A percentile compares a stretch with the other conserved stretches of the same genome.
Evolutionary conservation across 805 yeast species (phyloP).

Genomic region (Pichia nanzhaoensis): DNA sequence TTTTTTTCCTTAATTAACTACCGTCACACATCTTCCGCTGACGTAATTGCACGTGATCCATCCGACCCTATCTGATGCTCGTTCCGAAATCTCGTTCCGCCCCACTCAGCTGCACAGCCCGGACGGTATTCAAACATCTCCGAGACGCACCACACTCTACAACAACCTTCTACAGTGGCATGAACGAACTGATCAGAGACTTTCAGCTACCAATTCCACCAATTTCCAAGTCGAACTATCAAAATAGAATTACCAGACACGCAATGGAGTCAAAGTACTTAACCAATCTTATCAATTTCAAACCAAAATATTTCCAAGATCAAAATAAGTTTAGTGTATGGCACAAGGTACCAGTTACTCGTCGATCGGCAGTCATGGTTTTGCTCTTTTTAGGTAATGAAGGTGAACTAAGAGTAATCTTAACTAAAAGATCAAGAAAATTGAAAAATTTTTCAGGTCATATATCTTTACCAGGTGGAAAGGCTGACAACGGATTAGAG

Average conservation of each 20-base stretch:
- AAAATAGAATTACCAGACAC: conserved; percentile 7
- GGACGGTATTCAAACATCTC: conserved; percentile 1
- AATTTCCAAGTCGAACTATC: conserved; percentile 4
- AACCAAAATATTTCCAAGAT: conserved; percentile 30
- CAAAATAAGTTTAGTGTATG: conserved; percentile 39
- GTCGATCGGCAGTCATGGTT: conserved; percentile 77
- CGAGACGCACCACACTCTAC: background rate
- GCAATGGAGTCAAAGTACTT: conserved; percentile 31
- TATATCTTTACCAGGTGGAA: conserved; percentile 91
- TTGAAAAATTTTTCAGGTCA: conserved; percentile 80
- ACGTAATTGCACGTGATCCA: too few species aligned
- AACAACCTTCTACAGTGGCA: background rate
- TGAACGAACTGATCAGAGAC: too few species aligned
- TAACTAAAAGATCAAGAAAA: conserved; percentile 69
- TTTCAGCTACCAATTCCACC: conserved; percentile 4
- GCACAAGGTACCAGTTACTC: conserved; percentile 54
- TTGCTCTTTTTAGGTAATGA: conserved; percentile 63
- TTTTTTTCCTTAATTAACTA: too few species aligned
- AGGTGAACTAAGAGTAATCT: conserved; percentile 70
- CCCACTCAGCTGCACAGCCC: background rate
- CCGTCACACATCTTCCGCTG: too few species aligned
- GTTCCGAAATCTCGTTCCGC: conserved; percentile 2
- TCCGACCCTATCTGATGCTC: too few species aligned
- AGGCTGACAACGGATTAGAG: conserved; percentile 65
- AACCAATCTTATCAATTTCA: conserved; percentile 30